phyloP scores from a whole-genome alignment of 495 filamentous ascomycete species.

The Aspergillus conjunctus region DNA sequence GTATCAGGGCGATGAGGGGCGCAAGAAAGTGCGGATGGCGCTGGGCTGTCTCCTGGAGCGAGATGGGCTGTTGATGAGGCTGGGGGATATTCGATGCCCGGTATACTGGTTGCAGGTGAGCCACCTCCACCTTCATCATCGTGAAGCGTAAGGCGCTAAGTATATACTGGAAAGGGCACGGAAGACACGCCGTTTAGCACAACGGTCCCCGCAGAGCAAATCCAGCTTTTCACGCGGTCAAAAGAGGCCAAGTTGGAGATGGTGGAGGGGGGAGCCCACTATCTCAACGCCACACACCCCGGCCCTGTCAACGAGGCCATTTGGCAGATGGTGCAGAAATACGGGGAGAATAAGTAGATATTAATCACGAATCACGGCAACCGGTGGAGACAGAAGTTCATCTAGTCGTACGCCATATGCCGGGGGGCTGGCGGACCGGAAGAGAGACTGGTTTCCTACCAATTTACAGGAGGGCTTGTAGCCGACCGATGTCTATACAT shows the following conservation, averaged over 20 bases:
- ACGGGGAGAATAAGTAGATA: too few relatives aligned
- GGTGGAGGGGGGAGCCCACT: slow-evolving; percentile 59
- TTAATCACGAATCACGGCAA: too few relatives aligned
- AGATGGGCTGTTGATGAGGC: slow-evolving; percentile 58
- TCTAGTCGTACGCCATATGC: too few relatives aligned
- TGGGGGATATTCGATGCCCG: slow-evolving; percentile 61
- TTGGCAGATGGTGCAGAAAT: slow-evolving; percentile 46
- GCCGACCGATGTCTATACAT: too few relatives aligned
- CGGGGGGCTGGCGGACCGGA: too few relatives aligned
- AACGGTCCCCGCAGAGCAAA: slow-evolving; percentile 54
- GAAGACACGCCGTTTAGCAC: slow-evolving; percentile 54
- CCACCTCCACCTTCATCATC: background rate
- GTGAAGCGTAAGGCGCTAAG: too few relatives aligned
- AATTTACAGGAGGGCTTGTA: too few relatives aligned
- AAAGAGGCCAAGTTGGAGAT: slow-evolving; percentile 52
- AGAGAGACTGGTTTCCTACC: too few relatives aligned
- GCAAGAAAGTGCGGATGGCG: slow-evolving; percentile 60
- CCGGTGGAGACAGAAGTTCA: too few relatives aligned
- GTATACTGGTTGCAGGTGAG: slow-evolving; percentile 66
- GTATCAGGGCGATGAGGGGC: slow-evolving; percentile 63
- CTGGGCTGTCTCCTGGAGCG: slow-evolving; percentile 56
- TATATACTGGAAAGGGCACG: slow-evolving; percentile 59
- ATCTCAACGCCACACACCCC: slow-evolving; percentile 60
- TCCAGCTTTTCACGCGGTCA: slow-evolving; percentile 57
- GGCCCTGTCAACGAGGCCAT: slow-evolving; percentile 55